Conservation (phyloP, 1,139 yeast genomes). For the Diutina rugosa region DNA sequence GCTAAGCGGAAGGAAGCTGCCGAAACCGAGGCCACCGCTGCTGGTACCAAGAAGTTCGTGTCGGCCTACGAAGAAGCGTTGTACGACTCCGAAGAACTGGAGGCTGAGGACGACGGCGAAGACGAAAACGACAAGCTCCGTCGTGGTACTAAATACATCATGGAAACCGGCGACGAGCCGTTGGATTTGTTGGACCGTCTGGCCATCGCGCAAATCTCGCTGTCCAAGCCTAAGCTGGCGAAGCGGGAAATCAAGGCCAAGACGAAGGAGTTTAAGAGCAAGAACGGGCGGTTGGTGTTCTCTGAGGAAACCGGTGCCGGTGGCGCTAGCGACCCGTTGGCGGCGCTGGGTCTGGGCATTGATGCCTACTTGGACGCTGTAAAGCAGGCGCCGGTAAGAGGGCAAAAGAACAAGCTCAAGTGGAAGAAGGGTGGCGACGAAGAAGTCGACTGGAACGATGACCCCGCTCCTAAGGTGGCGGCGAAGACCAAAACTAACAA, state of each 20-base stretch:
- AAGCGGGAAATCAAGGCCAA: slow-evolving; percentile 11
- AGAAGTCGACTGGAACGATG: slow-evolving; percentile 39
- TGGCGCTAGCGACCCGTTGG: slow-evolving; percentile 22
- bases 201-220: slow-evolving; percentile 76
- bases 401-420: slow-evolving; percentile 82
- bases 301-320: slow-evolving; percentile 12
- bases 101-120: slow-evolving; percentile 16
- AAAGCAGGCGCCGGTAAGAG: slow-evolving; percentile 83
- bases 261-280: slow-evolving; percentile 19
- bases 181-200: slow-evolving; percentile 79
- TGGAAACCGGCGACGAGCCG: slow-evolving; percentile 74
- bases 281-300: slow-evolving; percentile 42
- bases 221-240: slow-evolving; percentile 59
- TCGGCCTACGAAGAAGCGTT: slow-evolving; percentile 82
- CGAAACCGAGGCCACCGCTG: slow-evolving; percentile 11
- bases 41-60: slow-evolving; percentile 38
- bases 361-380: slow-evolving; percentile 93
- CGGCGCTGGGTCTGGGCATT: slow-evolving; percentile 46
- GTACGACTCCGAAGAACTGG: slow-evolving; percentile 39
- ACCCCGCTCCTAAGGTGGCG: slow-evolving; percentile 11
- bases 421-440: slow-evolving; percentile 48
- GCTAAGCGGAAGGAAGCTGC: slow-evolving; percentile 53
- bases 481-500: slow-evolving; percentile 12
- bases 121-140: slow-evolving; percentile 10
- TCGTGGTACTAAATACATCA: slow-evolving; percentile 44